Base-by-base conservation (phyloP, 805 yeast genomes). In the Barnettozyma populi region DNA sequence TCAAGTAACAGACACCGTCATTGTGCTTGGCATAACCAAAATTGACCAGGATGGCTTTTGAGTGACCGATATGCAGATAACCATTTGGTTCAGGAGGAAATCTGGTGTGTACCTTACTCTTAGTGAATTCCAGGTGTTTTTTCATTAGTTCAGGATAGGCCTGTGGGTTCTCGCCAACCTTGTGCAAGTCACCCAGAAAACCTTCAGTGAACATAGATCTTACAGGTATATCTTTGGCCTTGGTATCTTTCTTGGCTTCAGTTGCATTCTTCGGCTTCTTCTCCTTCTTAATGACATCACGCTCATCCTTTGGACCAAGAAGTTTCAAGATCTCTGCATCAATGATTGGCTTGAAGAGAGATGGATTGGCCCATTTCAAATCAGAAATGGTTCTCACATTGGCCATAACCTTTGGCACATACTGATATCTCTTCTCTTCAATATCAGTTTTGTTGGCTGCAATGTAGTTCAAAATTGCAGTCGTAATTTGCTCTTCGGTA, bases 41-140 rank as follows among this genome's bases (percentile, higher is more conserved):
- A 66, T 94, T 90, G 46, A 92, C 97, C 80, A 94, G 86, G 64
- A 94, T 92, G 45, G 99, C 99, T 70, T 94, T 94, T 37, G 96
- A 86, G 64, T 94, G 99, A 40, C 99, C 99, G 66, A 94, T 92
- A 66, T 94, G 99, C 62, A 94, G 76, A 64, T 82, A 94, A 57
- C 99, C 99, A 69, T 95, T 92, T 37, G 99, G 99, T 71, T 94
- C 99, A 6, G 99, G 99, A 41, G 99, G 99, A 71, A 94, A 94
- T 65, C 99, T 81, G 4, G 99, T 94, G 59, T 79, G 82, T 25
- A 92, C 98, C 61, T 78, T 75, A 41, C 97, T 96, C 35, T 79
- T 76, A 31, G 96, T 88, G 54, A 79, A 80, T 48, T 76, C 79
- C 58, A 89, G 73, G 66, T 94, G 99, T 55, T 80, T 84, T 54